Conservation (phyloP, 805 yeast genomes). For the Clavispora carvajalis region DNA sequence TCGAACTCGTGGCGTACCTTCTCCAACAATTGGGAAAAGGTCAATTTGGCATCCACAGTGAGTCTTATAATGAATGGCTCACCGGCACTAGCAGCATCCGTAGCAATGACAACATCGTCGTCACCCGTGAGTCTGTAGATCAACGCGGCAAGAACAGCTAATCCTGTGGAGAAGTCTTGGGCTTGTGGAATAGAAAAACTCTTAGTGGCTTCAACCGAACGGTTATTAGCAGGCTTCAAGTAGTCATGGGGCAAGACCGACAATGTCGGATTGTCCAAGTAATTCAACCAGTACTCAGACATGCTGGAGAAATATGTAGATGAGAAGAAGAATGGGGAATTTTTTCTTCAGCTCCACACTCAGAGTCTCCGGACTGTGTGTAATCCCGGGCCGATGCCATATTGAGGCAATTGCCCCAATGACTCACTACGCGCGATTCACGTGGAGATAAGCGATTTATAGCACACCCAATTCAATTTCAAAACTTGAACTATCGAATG, state of each 20-base stretch:
- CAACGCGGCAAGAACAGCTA: conserved; percentile 65
- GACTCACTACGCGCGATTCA: conserved; percentile 8
- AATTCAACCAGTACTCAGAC: conserved; percentile 50
- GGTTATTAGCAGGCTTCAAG: conserved; percentile 67
- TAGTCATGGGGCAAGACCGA: conserved; percentile 87
- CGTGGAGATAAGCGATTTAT: conserved; percentile 6
- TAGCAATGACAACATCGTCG: conserved; percentile 87
- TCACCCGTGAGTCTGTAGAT: conserved; percentile 85
- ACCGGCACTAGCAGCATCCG: conserved; percentile 38
- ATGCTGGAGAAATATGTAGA: background rate
- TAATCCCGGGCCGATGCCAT: background rate
- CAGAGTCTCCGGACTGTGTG: background rate
- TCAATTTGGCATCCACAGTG: conserved; percentile 46
- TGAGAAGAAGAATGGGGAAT: background rate
- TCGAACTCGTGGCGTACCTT: conserved; percentile 40
- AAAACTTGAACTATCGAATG: no score
- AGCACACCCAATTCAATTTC: no score
- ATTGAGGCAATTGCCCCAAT: conserved; percentile 1
- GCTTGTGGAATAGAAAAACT: conserved; percentile 20
- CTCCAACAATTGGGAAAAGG: conserved; percentile 50
- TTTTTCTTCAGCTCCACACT: background rate
- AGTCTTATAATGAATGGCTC: conserved; percentile 61
- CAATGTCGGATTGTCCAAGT: conserved; percentile 73
- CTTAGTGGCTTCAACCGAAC: conserved; percentile 58
- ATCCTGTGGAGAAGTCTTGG: conserved; percentile 43